Percentiles rank a stretch among this genome's conserved stretches.
Conservation (phyloP, 2,329 filamentous ascomycete species). For the Ophioceras dolichostomum region DNA sequence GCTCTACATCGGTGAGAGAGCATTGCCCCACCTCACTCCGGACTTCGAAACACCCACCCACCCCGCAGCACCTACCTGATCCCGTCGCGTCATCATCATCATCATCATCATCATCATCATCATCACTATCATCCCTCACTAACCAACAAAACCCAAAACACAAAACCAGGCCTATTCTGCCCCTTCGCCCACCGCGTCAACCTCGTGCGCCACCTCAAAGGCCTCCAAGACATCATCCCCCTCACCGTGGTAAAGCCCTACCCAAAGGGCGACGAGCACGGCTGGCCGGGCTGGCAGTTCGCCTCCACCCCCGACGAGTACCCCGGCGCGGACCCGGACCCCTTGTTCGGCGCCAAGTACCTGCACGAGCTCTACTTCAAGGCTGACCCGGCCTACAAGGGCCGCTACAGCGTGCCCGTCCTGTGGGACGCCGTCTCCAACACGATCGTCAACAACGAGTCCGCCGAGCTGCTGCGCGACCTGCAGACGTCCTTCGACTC, state of each 20-base stretch:
- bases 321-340: slow-evolving; percentile 45
- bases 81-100: neutral
- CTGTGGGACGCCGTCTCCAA: slow-evolving; percentile 48
- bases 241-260: slow-evolving; percentile 51
- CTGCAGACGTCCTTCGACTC: slow-evolving; percentile 43
- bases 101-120: neutral
- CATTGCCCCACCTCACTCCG: neutral
- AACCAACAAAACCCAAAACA: neutral
- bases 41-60: too few species aligned
- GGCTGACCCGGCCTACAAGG: slow-evolving; percentile 46
- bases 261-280: slow-evolving; percentile 50
- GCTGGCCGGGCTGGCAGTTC: slow-evolving; percentile 54
- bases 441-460: slow-evolving; percentile 50
- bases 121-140: neutral
- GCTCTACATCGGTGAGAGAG: slow-evolving; percentile 13
- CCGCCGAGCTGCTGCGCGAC: slow-evolving; percentile 42
- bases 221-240: slow-evolving; percentile 38
- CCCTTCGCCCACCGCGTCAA: slow-evolving; percentile 52
- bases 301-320: slow-evolving; percentile 38
- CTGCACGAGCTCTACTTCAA: slow-evolving; percentile 52
- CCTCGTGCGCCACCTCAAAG: slow-evolving; percentile 44
- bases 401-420: slow-evolving; percentile 46
- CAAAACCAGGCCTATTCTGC: slow-evolving; percentile 49
- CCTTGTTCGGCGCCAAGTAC: slow-evolving; percentile 44
- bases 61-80: too few species aligned